A percentile compares a stretch with the other conserved stretches of the same genome.
Evolutionary conservation across 2,329 filamentous ascomycete species (phyloP).

Genomic region (Thelonectria blattea): DNA sequence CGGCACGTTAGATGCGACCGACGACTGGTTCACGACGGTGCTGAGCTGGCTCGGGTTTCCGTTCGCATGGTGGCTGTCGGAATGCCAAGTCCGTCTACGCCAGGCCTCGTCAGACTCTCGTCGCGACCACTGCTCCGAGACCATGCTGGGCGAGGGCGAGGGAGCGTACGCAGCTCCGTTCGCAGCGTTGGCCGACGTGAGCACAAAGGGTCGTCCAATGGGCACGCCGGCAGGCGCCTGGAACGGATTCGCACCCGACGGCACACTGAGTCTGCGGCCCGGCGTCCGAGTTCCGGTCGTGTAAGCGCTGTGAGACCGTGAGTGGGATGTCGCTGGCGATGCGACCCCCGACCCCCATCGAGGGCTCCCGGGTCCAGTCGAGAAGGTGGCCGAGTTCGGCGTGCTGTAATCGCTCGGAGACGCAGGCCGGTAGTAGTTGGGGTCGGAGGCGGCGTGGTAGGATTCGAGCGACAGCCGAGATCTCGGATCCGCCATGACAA

Average conservation of each 20-base stretch:
- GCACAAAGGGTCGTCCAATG: slow-evolving; percentile 61
- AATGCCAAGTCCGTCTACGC: slow-evolving; percentile 90
- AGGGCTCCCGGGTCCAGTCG: slow-evolving; percentile 77
- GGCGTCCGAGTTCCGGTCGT: slow-evolving; percentile 66
- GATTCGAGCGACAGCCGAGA: slow-evolving; percentile 72
- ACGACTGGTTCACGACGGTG: slow-evolving; percentile 74
- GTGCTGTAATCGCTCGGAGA: slow-evolving; percentile 81
- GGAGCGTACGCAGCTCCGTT: slow-evolving; percentile 61
- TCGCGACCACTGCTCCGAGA: slow-evolving; percentile 65
- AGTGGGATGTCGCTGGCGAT: slow-evolving; percentile 75
- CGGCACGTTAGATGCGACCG: slow-evolving; percentile 60
- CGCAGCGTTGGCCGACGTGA: slow-evolving; percentile 62
- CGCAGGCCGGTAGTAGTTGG: slow-evolving; percentile 69
- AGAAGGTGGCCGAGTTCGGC: slow-evolving; percentile 83
- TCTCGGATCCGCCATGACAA: slow-evolving; percentile 82
- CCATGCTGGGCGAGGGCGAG: slow-evolving; percentile 61
- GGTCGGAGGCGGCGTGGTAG: slow-evolving; percentile 68
- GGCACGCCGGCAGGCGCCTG: slow-evolving; percentile 64
- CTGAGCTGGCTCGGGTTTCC: slow-evolving; percentile 74
- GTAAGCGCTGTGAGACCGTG: slow-evolving; percentile 76
- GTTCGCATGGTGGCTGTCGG: slow-evolving; percentile 70
- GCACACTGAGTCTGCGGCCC: slow-evolving; percentile 80
- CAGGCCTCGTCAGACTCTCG: slow-evolving; percentile 78
- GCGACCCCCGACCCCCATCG: slow-evolving; percentile 71
- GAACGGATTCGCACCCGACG: slow-evolving; percentile 77